Base-by-base conservation (phyloP, 192 early-diverging fungal genomes). In the Anaeromyces robustus region DNA sequence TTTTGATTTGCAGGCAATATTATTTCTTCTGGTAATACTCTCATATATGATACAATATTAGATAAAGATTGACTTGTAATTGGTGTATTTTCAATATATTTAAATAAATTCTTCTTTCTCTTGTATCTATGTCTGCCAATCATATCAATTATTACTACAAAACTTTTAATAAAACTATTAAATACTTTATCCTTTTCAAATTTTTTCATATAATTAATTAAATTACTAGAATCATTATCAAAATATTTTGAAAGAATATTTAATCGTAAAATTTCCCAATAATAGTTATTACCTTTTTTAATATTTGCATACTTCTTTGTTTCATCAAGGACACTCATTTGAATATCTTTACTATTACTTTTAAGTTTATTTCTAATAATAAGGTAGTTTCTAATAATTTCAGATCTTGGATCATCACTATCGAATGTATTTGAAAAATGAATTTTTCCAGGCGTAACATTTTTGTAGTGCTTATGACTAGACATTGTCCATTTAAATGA, bases 11-110 rank as follows among this genome's bases (percentile, higher is more conserved):
- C 86, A 19, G 89, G 89, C 19, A 92, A 80, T 13, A 86, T 5
- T 78, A 81, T 83, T 19, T 78, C 39, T n/a, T 86, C 78, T 11
- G 90, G 90, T 7, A 86, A 84, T 6, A 92, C 88, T 78, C 82
- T 83, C 30, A 92, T 77, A 80, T 85, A 87, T 0, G 90, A 84
- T 31, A 77, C 84, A 19, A 83, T 83, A 30, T 77, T 77, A 29
- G 85, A 41, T 11, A 83, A 37, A 11, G 87, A 85, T 79, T 92
- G 90, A 79, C 87, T 88, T 7, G 88, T 86, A 16, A 91, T 81
- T 81, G 83, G 88, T 12, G 83, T 91, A 89, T n/a, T 87, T 83
- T 32, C 90, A 82, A 80, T 91, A 91, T 79, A 87, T 85, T 81
- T 88, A 82, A 17, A 83, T 81, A 19, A 86, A 85, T 80, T 34